Base-by-base conservation (phyloP, 495 filamentous ascomycete species). In the Margaritispora aquatica region DNA sequence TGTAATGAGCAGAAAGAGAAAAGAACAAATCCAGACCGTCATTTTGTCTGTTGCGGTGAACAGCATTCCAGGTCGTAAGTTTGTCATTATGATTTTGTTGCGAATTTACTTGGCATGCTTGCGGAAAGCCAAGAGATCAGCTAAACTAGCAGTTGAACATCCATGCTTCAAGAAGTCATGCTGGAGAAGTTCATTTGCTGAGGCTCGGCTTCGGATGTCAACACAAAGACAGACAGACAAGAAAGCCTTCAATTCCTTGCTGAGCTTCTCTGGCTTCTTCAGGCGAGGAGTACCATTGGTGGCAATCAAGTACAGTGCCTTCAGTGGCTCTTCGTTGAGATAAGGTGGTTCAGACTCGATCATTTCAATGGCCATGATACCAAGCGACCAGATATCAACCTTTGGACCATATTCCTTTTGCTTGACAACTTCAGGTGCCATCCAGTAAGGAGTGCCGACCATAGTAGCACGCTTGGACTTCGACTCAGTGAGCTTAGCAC, bases 361-460 rank as follows among this genome's bases (percentile, higher is more conserved):
- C 95, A 98, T 96, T 77, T 98, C 94, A 64, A 98, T 98, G 41
- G 94, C 93, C 94, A 97, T 98, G 75, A 98, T 98, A 66, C 94
- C 94, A 51, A 98, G 79, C 13, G 93, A 97, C 94, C 94, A 97
- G 65, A 97, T 96, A 68, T 98, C 94, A 57, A 97, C 94, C 80
- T 98, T 98, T 63, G 88, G 87, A 36, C 91, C 94, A 68, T 98
- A 98, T 70, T 96, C 92, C 77, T 96, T 96, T 71, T 97, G 94
- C 77, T 97, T 97, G 68, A 98, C 94, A 17, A 98, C 94, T 71
- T 98, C 94, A 29, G 94, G 94, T 1, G 94, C 94, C 94, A 98
- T 98, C 94, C 94, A 98, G 77, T 97, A 98, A 1, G 94, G 94
- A 17, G 94, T 98, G 58, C 94, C 94, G 52, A 98, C 94, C 94